These are phyloP conservation scores for Curvularia spicifera DNA, from an alignment of 2,329 filamentous ascomycete species.

Conservation along the genomic window DNA sequence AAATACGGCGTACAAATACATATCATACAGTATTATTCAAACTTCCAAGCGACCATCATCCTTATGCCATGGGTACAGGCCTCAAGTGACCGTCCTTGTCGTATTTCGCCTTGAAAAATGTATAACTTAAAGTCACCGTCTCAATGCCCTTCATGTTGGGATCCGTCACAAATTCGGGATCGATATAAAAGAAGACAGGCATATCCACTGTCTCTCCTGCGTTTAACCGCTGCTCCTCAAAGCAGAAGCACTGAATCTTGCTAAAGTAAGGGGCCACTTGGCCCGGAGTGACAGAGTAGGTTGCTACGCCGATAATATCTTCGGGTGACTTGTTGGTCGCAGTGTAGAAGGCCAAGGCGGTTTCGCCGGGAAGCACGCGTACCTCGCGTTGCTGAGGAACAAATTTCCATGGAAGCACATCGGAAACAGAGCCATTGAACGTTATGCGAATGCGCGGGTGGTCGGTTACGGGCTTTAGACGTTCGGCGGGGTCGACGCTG, in stretches of 20 bases:
- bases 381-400: constrained; percentile 96
- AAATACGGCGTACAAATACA: neutral
- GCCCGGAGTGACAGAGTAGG: constrained; percentile 93
- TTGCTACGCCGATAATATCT: constrained; percentile 97
- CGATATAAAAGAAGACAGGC: constrained; percentile 99
- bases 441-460: constrained; percentile 90
- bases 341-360: constrained; percentile 95
- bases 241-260: constrained; percentile 99
- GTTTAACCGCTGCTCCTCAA: constrained; percentile 91
- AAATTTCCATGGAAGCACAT: constrained; percentile 97
- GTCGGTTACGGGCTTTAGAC: constrained; percentile 79
- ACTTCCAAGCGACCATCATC: neutral
- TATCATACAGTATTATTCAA: neutral
- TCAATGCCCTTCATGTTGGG: constrained; percentile 92
- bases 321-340: constrained; percentile 88
- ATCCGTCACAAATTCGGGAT: constrained; percentile 92
- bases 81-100: constrained; percentile 77
- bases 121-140: constrained; percentile 95
- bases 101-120: constrained; percentile 94
- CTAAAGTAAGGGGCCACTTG: constrained; percentile 98
- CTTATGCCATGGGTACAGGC: constrained; percentile 55
- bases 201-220: constrained; percentile 98
- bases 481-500: constrained; percentile 70
- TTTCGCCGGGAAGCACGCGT: constrained; percentile 92
- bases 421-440: constrained; percentile 94